Conservation (phyloP, 768 basidiomycete species). For the Podaxis pistillaris region DNA sequence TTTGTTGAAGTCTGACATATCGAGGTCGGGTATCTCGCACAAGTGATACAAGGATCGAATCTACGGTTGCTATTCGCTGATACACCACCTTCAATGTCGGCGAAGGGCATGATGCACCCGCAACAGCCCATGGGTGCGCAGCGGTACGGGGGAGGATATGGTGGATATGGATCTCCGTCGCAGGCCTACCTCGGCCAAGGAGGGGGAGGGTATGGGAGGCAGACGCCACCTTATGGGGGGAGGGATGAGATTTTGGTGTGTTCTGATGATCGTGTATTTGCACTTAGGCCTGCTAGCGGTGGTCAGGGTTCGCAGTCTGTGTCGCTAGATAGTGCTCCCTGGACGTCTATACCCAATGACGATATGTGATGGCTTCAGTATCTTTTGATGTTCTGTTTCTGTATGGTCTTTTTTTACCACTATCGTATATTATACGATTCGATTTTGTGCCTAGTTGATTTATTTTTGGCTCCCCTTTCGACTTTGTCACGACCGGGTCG, state of each 20-base stretch:
- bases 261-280: constrained; percentile 82
- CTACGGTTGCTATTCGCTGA: constrained; percentile 91
- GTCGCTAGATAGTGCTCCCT: constrained; percentile 42
- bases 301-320: constrained; percentile 27
- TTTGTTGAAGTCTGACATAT: constrained; percentile 98
- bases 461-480: neutral
- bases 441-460: neutral
- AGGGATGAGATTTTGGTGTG: constrained; percentile 88
- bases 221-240: constrained; percentile 45
- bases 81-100: constrained; percentile 83
- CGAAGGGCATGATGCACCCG: constrained; percentile 40
- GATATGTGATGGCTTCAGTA: neutral
- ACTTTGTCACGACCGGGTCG: neutral
- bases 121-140: constrained; percentile 4
- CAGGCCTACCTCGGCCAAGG: constrained; percentile 4
- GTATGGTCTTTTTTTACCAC: neutral
- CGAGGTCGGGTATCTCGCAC: constrained; percentile 85
- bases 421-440: constrained; percentile 1
- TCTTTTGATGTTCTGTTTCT: neutral
- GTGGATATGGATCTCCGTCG: constrained; percentile 27
- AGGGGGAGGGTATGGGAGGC: neutral
- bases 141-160: constrained; percentile 23
- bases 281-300: constrained; percentile 52
- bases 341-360: constrained; percentile 41
- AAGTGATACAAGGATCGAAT: constrained; percentile 93